phyloP scores from a whole-genome alignment of 1,284 basidiomycete species.

The Ceratobasidium papillatum region DNA sequence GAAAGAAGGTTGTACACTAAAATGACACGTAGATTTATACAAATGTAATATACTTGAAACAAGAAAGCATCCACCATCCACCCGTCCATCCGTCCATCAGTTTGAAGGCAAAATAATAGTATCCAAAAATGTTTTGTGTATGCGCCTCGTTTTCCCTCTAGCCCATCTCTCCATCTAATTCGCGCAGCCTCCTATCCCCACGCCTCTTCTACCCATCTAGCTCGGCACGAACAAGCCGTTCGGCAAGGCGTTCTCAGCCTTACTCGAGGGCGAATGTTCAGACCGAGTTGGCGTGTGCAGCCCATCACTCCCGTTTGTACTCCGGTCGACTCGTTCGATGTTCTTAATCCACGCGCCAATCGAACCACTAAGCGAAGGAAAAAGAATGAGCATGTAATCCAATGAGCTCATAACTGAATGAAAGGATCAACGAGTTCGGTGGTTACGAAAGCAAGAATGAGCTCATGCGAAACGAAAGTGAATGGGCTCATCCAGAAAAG shows the following conservation, averaged over 20 bases:
- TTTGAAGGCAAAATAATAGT: no score
- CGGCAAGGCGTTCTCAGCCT: background rate
- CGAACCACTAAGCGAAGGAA: constrained; percentile 66
- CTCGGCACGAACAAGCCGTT: no score
- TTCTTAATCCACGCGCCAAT: constrained; percentile 98
- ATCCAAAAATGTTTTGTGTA: background rate
- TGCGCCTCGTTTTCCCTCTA: background rate
- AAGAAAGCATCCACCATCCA: background rate
- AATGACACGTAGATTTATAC: background rate
- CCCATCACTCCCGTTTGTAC: background rate
- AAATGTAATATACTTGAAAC: background rate
- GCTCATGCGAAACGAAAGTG: no score
- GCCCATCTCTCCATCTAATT: no score
- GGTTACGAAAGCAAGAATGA: no score
- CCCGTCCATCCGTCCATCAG: no score
- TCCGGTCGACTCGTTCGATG: constrained; percentile 59
- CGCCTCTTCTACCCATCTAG: no score
- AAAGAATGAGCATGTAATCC: background rate
- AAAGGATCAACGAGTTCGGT: no score
- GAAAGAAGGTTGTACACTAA: no score
- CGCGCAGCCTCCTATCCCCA: no score
- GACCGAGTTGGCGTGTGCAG: constrained; percentile 3
- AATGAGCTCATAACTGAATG: background rate
- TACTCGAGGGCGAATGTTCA: background rate
- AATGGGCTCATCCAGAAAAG: no score